Evolutionary conservation across 352 stramenopile species (phyloP), one percentile per base, ranked within the genome.

Genomic region (Phytopythium boreale): DNA sequence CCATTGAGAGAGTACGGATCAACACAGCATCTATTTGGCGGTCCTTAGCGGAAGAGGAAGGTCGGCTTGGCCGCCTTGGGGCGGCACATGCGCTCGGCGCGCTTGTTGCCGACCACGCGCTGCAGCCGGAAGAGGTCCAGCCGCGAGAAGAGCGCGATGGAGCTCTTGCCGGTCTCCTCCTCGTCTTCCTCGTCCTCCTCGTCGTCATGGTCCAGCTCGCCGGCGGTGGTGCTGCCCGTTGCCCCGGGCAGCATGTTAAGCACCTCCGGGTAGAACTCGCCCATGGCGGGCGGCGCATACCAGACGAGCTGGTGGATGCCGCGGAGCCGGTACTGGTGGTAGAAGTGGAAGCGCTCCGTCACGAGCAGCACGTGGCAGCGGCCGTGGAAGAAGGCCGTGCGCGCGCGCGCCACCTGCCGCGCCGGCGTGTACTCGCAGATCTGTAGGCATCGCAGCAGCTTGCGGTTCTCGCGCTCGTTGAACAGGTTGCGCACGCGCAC

Each of bases 401-500:
- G 78, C 0, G 85, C 85, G 29, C 85, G 81, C 26, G 85, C 88
- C 6, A 91, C 71, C 63, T 91, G 82, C 52, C 73, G 73, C 39
- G 61, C 74, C 17, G 79, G 84, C 51, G 85, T 92, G 66, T 94
- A 94, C 63, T 94, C 85, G 49, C 83, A 94, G 62, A 80, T 88
- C 53, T 89, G 79, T 2, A 88, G 76, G 55, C 76, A 78, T 11
- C 68, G 72, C 46, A 94, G 88, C 52, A 94, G 63, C 66, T 90
- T 89, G 62, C 87, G 74, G 69, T 90, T 86, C 78, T 84, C 84
- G 10, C 62, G 71, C 15, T 91, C 82, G 39, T 87, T 74, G 66
- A 94, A 94, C 26, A 94, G 50, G 65, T 94, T 94, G 53, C 85
- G 85, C n/a, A 94, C 75, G 27, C 85, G 85, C n/a, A 94, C 85